Conservation (phyloP, 805 yeast genomes). For the Candida golubevii region DNA sequence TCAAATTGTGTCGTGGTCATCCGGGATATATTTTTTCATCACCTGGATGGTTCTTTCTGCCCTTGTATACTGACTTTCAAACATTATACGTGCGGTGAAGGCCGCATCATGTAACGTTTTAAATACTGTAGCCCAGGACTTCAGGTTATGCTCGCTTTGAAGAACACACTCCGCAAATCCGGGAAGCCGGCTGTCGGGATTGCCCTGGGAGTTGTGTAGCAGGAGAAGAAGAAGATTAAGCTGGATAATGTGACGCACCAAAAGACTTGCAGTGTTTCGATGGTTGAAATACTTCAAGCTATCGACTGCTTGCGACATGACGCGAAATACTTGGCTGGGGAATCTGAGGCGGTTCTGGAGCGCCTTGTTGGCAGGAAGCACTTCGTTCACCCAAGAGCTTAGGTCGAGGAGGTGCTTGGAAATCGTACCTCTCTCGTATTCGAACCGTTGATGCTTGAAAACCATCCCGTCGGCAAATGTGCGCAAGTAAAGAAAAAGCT, state of each 20-base stretch:
- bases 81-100: not conserved
- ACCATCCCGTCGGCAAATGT: not conserved
- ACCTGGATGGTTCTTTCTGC: not conserved
- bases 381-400: not conserved
- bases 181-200: not conserved
- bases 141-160: not conserved
- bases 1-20: too few species aligned
- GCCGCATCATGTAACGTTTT: not conserved
- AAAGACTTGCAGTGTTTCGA: not conserved
- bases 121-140: not conserved
- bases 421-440: not conserved
- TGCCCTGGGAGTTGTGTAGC: not conserved
- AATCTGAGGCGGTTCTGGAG: not conserved
- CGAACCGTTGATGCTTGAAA: not conserved
- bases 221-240: conserved; percentile 1
- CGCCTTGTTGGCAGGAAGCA: not conserved
- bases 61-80: not conserved
- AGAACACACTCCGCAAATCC: not conserved
- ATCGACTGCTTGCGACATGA: not conserved
- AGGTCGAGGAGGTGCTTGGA: not conserved
- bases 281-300: not conserved
- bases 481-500: not conserved
- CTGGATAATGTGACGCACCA: not conserved
- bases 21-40: not conserved
- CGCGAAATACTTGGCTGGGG: not conserved